These are phyloP conservation scores for Teratosphaeria zuluensis DNA, from an alignment of 2,329 filamentous ascomycete genomes.

Conservation along the genomic window DNA sequence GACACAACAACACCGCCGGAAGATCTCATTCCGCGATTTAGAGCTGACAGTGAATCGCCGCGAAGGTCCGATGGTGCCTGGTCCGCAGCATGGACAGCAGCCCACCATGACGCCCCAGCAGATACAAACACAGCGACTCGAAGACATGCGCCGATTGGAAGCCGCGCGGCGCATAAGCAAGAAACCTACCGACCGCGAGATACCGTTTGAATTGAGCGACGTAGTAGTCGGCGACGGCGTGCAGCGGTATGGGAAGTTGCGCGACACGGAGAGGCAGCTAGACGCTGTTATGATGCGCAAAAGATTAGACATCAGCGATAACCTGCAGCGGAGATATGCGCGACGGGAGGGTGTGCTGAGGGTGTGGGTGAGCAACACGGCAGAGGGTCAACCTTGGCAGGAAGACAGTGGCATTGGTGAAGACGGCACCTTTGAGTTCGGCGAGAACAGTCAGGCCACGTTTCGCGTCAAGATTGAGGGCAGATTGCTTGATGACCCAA, in stretches of 20 bases:
- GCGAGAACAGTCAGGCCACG: constrained; percentile 63
- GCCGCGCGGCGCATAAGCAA: constrained; percentile 67
- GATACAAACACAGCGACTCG: constrained; percentile 36
- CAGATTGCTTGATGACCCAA: constrained; percentile 55
- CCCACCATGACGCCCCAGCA: constrained; percentile 29
- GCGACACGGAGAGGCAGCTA: constrained; percentile 76
- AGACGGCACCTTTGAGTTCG: constrained; percentile 68
- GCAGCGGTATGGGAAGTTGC: constrained; percentile 69
- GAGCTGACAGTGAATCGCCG: constrained; percentile 33
- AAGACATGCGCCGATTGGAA: constrained; percentile 36
- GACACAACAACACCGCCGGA: constrained; percentile 17
- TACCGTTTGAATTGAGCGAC: constrained; percentile 75
- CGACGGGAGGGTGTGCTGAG: constrained; percentile 64
- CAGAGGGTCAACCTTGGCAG: constrained; percentile 92
- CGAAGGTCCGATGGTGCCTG: constrained; percentile 33
- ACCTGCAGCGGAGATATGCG: constrained; percentile 51
- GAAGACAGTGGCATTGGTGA: constrained; percentile 45
- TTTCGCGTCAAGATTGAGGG: constrained; percentile 92
- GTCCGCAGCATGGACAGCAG: constrained; percentile 28
- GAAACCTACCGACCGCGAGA: constrained; percentile 89
- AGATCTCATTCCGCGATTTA: constrained; percentile 41
- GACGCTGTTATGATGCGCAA: constrained; percentile 94
- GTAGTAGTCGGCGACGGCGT: constrained; percentile 73
- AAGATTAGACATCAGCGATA: constrained; percentile 80
- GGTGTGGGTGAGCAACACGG: constrained; percentile 91